A percentile compares a stretch with the other conserved stretches of the same genome.
phyloP scores from a whole-genome alignment of 768 basidiomycete genomes.

The Leccinum subgranulosum region DNA sequence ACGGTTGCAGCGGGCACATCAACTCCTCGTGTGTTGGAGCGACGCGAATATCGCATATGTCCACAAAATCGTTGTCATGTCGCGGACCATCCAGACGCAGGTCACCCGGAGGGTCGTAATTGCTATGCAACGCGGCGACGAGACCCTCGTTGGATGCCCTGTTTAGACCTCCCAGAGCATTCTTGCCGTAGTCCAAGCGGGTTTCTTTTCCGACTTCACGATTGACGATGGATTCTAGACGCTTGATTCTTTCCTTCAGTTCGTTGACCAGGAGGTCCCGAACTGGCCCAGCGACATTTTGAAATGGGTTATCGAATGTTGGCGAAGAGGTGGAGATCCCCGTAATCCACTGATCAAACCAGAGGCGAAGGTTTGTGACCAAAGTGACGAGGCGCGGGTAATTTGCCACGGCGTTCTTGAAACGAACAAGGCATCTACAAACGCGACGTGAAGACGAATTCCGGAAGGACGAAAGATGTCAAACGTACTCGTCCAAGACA shows the following conservation, averaged over 20 bases:
- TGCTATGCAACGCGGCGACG: slow-evolving; percentile 35
- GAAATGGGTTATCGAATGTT: slow-evolving; percentile 46
- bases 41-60: slow-evolving; percentile 59
- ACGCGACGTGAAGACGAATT: slow-evolving; percentile 2
- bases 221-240: slow-evolving; percentile 43
- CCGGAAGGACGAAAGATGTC: slow-evolving; percentile 12
- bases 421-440: slow-evolving; percentile 51
- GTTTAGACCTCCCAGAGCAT: not conserved
- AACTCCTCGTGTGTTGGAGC: slow-evolving; percentile 72
- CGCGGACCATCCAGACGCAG: slow-evolving; percentile 49
- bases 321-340: slow-evolving; percentile 38
- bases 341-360: slow-evolving; percentile 47
- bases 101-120: slow-evolving; percentile 55
- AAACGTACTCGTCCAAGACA: slow-evolving; percentile 51
- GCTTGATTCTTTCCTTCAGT: slow-evolving; percentile 31
- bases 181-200: slow-evolving; percentile 15
- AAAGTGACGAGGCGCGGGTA: slow-evolving; percentile 43
- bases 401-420: slow-evolving; percentile 50
- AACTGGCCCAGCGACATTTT: slow-evolving; percentile 19
- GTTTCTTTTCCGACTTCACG: slow-evolving; percentile 44
- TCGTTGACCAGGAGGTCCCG: slow-evolving; percentile 36
- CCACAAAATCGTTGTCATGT: slow-evolving; percentile 64
- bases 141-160: slow-evolving; percentile 33
- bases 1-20: slow-evolving; percentile 44
- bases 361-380: slow-evolving; percentile 41